Conservation (phyloP, 805 yeast species). For the Starmera dryadoides region DNA sequence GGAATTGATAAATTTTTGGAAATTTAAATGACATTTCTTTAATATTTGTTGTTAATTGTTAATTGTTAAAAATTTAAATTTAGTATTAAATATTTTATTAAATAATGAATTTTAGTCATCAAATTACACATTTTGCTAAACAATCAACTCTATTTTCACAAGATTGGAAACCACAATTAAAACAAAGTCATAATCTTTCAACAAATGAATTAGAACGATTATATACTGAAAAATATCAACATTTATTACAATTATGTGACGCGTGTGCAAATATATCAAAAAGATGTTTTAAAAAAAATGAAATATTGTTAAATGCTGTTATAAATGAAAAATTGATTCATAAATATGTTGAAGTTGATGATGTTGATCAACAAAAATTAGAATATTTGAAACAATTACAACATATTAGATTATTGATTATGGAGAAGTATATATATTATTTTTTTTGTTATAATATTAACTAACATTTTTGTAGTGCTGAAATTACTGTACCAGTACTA, state of each 20-base stretch:
- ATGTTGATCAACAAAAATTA: background rate
- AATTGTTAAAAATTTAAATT: background rate
- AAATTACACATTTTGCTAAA: background rate
- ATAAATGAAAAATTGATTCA: background rate
- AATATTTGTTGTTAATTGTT: background rate
- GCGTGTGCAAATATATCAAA: background rate
- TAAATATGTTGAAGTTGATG: background rate
- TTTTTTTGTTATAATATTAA: background rate
- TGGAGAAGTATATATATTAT: background rate
- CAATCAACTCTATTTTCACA: background rate
- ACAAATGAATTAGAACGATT: background rate
- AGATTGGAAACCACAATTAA: background rate
- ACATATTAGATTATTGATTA: background rate
- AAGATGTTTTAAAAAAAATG: too few species aligned
- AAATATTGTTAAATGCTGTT: background rate
- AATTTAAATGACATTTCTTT: slow-evolving; percentile 17
- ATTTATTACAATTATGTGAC: background rate
- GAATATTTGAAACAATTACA: background rate
- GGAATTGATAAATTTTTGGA: slow-evolving; percentile 64
- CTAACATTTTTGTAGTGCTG: background rate
- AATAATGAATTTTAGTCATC: background rate
- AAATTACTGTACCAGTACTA: slow-evolving; percentile 13
- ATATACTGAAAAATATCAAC: background rate
- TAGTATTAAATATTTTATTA: too few species aligned
- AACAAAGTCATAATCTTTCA: background rate